Conservation (phyloP, 257 asterid species). For the Jacaranda mimosifolia region DNA sequence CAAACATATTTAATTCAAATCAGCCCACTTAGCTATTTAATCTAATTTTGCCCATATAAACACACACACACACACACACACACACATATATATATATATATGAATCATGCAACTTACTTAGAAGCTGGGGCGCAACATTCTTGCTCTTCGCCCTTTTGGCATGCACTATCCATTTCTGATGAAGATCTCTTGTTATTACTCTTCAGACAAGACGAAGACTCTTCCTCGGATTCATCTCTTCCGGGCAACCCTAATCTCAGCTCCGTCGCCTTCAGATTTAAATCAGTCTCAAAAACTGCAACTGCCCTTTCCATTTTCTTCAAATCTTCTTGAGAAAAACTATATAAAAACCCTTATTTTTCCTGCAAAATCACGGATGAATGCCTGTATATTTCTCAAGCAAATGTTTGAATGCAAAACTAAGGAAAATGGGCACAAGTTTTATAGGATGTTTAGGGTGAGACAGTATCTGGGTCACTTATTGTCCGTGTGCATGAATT, state of each 20-base stretch:
- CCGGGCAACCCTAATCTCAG: conserved; percentile 69
- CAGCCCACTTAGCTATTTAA: neutral
- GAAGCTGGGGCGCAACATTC: conserved; percentile 45
- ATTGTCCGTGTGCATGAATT: conserved; percentile 62
- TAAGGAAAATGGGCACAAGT: conserved; percentile 18
- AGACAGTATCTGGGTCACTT: conserved; percentile 48
- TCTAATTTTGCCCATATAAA: neutral
- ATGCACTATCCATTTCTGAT: conserved; percentile 39
- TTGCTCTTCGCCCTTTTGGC: conserved; percentile 20
- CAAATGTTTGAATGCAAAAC: neutral
- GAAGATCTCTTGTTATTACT: conserved; percentile 56
- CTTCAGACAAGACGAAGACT: conserved; percentile 40
- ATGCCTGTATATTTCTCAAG: neutral
- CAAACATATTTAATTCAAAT: neutral
- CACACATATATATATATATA: neutral
- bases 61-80: too few species aligned
- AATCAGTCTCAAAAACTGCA: conserved; percentile 35
- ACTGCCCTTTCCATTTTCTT: conserved; percentile 40
- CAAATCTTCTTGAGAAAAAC: neutral
- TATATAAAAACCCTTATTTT: too few species aligned
- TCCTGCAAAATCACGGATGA: neutral
- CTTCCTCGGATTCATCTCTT: conserved; percentile 48
- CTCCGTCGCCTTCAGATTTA: conserved; percentile 64
- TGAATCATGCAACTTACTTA: conserved; percentile 50
- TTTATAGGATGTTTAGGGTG: conserved; percentile 43